phyloP scores from a whole-genome alignment of 352 stramenopile genomes.

The Globisporangium cederbergense region DNA sequence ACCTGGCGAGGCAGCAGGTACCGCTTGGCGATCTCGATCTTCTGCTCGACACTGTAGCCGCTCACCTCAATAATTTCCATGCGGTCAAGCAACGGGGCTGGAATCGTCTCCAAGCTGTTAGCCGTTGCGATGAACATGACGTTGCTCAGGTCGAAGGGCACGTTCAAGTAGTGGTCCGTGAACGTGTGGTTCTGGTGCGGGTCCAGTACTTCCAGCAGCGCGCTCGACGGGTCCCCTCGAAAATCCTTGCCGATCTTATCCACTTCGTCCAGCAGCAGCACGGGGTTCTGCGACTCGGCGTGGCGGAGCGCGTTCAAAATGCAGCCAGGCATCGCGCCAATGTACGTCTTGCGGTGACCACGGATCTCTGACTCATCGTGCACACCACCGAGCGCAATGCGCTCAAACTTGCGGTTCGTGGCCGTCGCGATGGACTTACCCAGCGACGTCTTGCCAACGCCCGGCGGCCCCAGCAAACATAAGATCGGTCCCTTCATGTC shows the following conservation, averaged over 20 bases:
- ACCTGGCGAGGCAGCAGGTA: conserved; percentile 83
- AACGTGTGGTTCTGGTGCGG: conserved; percentile 87
- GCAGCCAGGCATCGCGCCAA: conserved; percentile 82
- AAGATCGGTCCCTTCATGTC: conserved; percentile 87
- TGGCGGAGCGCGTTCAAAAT: conserved; percentile 79
- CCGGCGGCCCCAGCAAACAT: conserved; percentile 83
- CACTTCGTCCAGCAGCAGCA: conserved; percentile 86
- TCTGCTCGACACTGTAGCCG: conserved; percentile 82
- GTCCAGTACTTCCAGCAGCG: conserved; percentile 84
- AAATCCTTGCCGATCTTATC: conserved; percentile 82
- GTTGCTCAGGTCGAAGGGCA: conserved; percentile 85
- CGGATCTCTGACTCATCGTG: conserved; percentile 85
- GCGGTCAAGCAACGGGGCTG: conserved; percentile 66
- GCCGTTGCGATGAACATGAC: conserved; percentile 84
- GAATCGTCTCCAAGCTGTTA: conserved; percentile 81
- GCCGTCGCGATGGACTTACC: conserved; percentile 75
- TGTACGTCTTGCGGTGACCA: conserved; percentile 85
- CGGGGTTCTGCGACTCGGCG: conserved; percentile 70
- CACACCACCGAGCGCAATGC: conserved; percentile 72
- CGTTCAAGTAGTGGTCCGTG: conserved; percentile 83
- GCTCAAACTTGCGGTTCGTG: conserved; percentile 73
- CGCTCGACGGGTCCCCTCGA: conserved; percentile 57
- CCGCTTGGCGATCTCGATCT: conserved; percentile 72
- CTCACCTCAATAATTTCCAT: conserved; percentile 85
- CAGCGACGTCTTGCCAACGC: conserved; percentile 82